Percentiles rank a stretch among this genome's conserved stretches.
Evolutionary conservation across 768 basidiomycete species (phyloP).

Genomic region (Xanthoconium purpureum): DNA sequence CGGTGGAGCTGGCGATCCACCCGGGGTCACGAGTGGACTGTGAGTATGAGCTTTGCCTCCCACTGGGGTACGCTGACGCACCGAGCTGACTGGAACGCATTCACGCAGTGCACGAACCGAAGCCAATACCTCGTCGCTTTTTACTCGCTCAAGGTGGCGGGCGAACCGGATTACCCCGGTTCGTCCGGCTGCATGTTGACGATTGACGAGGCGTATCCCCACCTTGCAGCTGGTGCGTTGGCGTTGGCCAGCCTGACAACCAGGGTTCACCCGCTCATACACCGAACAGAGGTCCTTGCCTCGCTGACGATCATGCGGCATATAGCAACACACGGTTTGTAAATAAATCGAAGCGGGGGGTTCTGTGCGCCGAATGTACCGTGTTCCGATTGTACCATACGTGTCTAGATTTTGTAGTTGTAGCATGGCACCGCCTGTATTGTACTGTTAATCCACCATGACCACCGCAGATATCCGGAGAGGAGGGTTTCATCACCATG

Average conservation of each 20-base stretch:
- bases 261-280: conserved; percentile 9
- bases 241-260: neutral
- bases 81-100: neutral
- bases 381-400: conserved; percentile 10
- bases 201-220: conserved; percentile 56
- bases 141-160: conserved; percentile 54
- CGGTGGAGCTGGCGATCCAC: conserved; percentile 52
- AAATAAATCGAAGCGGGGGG: conserved; percentile 7
- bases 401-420: neutral
- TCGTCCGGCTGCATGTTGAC: conserved; percentile 64
- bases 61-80: neutral
- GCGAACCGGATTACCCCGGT: conserved; percentile 49
- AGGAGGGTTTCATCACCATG: neutral
- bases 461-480: neutral
- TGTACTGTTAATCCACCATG: conserved; percentile 6
- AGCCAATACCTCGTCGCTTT: conserved; percentile 53
- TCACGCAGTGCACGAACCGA: conserved; percentile 51
- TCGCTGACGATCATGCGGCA: conserved; percentile 64
- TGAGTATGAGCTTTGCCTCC: conserved; percentile 30
- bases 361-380: neutral
- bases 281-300: conserved; percentile 52
- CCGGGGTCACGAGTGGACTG: conserved; percentile 62
- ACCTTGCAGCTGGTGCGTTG: conserved; percentile 53
- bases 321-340: conserved; percentile 47
- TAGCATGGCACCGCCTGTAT: conserved; percentile 13